Percentiles rank a stretch among this genome's conserved stretches.
phyloP scores from a whole-genome alignment of 345 rosid genomes.

The Moricandia arvensis region DNA sequence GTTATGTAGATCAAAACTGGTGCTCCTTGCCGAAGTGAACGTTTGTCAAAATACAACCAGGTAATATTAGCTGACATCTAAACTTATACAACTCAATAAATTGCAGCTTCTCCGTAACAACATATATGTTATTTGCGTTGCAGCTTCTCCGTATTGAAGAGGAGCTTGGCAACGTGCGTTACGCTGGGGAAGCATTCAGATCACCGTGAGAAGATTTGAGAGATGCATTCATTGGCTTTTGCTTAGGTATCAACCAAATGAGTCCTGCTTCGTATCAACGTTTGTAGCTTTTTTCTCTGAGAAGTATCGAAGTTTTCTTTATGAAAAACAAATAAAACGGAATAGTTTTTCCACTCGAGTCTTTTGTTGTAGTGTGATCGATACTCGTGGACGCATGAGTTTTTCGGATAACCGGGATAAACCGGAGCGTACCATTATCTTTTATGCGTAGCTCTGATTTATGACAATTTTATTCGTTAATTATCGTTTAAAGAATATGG shows the following conservation, averaged over 20 bases:
- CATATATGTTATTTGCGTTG: no score
- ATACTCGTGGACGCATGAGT: not conserved
- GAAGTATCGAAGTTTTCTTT: not conserved
- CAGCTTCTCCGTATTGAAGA: conserved; percentile 98
- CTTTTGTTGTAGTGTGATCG: conserved; percentile 18
- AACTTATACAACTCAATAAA: not conserved
- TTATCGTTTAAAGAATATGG: not conserved
- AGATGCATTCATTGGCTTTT: conserved; percentile 16
- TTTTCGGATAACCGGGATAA: conserved; percentile 8
- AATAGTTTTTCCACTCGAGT: conserved; percentile 6
- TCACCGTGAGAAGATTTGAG: conserved; percentile 53
- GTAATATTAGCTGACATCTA: conserved; percentile 38
- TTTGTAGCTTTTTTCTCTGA: conserved; percentile 14
- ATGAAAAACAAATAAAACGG: not conserved
- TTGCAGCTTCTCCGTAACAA: no score
- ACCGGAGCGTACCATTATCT: conserved; percentile 11
- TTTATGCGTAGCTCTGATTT: not conserved
- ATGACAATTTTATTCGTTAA: not conserved
- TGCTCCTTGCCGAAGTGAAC: conserved; percentile 97
- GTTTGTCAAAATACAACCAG: conserved; percentile 97
- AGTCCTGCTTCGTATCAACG: conserved; percentile 5
- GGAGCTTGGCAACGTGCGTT: conserved; percentile 84
- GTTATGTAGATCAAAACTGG: conserved; percentile 87
- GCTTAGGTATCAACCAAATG: conserved; percentile 15
- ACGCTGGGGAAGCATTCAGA: conserved; percentile 86